Evolutionary conservation across 305 asterid genomes (phyloP), one percentile per base, ranked within the genome.

Genomic region (Monarda citriodora): DNA sequence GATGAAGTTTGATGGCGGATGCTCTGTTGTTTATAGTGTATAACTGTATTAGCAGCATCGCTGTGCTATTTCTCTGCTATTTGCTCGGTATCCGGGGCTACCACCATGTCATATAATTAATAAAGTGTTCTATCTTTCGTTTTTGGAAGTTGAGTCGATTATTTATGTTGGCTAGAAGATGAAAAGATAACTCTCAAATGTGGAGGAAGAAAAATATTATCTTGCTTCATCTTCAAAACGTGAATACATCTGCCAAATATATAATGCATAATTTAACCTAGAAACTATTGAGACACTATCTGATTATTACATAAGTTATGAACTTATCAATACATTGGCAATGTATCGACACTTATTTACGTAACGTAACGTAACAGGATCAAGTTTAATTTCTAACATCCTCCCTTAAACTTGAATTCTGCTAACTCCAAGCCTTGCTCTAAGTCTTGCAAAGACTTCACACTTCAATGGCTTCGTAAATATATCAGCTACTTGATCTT

Each of bases 31-130:
- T 25, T 52, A 15, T 36, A 38, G n/a, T 42, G 60, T 38, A 15
- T 38, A 15, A 50, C 12, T 62, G 58, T 38, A n/a, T 40, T 44
- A 29, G 32, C 14, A 31, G 16, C 55, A 54, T 64, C 38, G 5
- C 49, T 26, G 53, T 58, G 38, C 25, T 52, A 5, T 59, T 41
- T 1, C 11, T 56, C 34, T 37, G 63, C 34, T 41, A 11, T 49
- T 31, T 25, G 21, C 37, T 7, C 65, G 63, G 61, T 21, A 29
- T 47, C 47, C 26, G 26, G 26, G 26, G 26, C 26, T 23, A 23
- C 26, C 3, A 23, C 26, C 59, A 62, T 62, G 54, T 51, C 26
- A 51, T 25, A 25, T 51, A 26, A 51, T 26, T 51, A 51, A 51
- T 51, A 25, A 51, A 47, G 4, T 51, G 56, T 25, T 25, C 1